Evolutionary conservation across 2,329 filamentous ascomycete species (phyloP).

Genomic region (Pseudogymnoascus sp.): DNA sequence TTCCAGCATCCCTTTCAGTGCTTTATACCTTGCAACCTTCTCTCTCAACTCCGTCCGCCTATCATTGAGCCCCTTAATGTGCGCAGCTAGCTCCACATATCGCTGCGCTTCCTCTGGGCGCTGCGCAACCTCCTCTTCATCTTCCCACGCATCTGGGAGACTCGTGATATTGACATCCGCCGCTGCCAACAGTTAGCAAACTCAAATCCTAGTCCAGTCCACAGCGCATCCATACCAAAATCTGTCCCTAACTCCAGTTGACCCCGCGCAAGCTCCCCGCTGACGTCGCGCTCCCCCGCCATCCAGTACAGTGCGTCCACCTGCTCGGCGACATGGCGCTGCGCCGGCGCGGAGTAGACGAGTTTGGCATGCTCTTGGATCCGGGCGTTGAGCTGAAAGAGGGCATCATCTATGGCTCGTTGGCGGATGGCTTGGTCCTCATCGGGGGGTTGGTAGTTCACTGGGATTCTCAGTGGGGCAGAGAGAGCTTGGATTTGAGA

Average conservation of each 20-base stretch:
- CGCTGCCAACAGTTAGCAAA: conserved; percentile 12
- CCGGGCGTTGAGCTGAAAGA: conserved; percentile 50
- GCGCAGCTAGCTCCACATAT: conserved; percentile 42
- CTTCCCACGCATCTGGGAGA: conserved; percentile 23
- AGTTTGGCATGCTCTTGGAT: conserved; percentile 57
- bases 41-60: conserved; percentile 32
- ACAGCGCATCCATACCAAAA: conserved; percentile 24
- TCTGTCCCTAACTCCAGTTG: conserved; percentile 32
- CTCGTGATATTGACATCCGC: conserved; percentile 21
- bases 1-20: conserved; percentile 41
- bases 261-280: conserved; percentile 27
- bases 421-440: conserved; percentile 30
- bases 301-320: conserved; percentile 56
- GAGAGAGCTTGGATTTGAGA: conserved; percentile 55
- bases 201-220: neutral
- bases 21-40: conserved; percentile 39
- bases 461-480: conserved; percentile 47
- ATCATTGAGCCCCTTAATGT: conserved; percentile 42
- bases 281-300: conserved; percentile 30
- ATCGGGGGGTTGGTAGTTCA: conserved; percentile 35
- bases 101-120: conserved; percentile 41
- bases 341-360: conserved; percentile 60
- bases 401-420: conserved; percentile 46
- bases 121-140: conserved; percentile 33
- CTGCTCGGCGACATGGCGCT: conserved; percentile 63